Evolutionary conservation across 23 red algal species (phyloP), one percentile per base, ranked within the genome.

Genomic region (Rhodosorus marinus): DNA sequence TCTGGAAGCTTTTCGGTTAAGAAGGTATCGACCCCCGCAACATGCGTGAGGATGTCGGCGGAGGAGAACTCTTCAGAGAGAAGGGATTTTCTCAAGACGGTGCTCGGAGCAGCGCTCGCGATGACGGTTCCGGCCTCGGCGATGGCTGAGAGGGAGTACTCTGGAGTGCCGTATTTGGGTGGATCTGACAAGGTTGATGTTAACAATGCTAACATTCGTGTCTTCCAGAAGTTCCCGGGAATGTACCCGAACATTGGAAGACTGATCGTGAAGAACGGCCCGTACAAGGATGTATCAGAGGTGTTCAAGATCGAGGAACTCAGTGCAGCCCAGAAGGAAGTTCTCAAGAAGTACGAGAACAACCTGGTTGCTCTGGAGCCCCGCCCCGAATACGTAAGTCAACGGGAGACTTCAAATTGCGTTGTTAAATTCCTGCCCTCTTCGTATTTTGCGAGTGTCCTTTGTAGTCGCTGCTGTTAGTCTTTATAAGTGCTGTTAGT

Each of bases 141-240:
- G n/a, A 19, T 17, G 6, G 88, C 88, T 33, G 66, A 77, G 32
- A 81, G 55, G 31, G 88, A 95, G 51, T 95, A 95, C 64, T 58
- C 59, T 29, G 64, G 70, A 31, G 72, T 95, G 8, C 57, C 59
- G 20, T 95, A 60, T 57, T 56, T 95, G 6, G 88, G 88, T 33
- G 88, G 88, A 27, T 35, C 59, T 31, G 88, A 95, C 41, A 66
- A 54, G 8, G 76, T 95, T 54, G 88, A 95, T 52, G 62, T 95
- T 38, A 95, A 95, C 88, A 95, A 95, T 52, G 76, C 88, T 9
- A 95, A 95, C 60, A 69, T 95, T 5, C 72, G 88, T 24, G 88
- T 72, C 19, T 95, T 85, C 61, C 30, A 54, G 8, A 83, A 79
- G 64, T 74, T 79, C 49, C 71, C 58, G 0, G 88, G 88, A 21